A percentile compares a stretch with the other conserved stretches of the same genome.
Conservation (phyloP, 2,329 filamentous ascomycete species). For the Fusarium nanum region DNA sequence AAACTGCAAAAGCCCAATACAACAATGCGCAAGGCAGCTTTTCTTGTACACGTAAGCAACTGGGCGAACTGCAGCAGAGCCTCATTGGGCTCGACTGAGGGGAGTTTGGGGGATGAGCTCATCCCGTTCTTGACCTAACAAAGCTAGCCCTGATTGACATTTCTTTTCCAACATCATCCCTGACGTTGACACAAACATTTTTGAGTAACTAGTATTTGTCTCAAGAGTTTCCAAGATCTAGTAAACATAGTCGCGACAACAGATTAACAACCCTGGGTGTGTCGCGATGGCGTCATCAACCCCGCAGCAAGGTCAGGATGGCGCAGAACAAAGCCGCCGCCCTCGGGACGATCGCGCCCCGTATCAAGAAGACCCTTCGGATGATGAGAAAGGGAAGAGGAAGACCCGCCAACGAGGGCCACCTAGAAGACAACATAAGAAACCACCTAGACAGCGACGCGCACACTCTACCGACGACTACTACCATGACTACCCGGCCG, state of each 20-base stretch:
- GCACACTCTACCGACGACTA: background rate
- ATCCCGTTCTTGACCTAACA: background rate
- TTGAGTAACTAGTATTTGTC: background rate
- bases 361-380: background rate
- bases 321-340: background rate
- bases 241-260: background rate
- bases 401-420: background rate
- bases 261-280: background rate
- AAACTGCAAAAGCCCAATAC: background rate
- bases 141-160: background rate
- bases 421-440: background rate
- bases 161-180: background rate
- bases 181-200: background rate
- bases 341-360: background rate
- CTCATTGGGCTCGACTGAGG: conserved; percentile 5
- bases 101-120: background rate
- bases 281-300: conserved; percentile 14
- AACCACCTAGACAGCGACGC: background rate
- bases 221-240: too few species aligned
- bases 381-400: background rate
- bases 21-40: conserved; percentile 3
- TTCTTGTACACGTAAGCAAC: conserved; percentile 16
- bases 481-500: background rate
- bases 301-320: conserved; percentile 9
- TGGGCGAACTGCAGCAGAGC: conserved; percentile 20